phyloP scores from a whole-genome alignment of 1,284 basidiomycete genomes.

The Mycosarcoma mackinlayi region DNA sequence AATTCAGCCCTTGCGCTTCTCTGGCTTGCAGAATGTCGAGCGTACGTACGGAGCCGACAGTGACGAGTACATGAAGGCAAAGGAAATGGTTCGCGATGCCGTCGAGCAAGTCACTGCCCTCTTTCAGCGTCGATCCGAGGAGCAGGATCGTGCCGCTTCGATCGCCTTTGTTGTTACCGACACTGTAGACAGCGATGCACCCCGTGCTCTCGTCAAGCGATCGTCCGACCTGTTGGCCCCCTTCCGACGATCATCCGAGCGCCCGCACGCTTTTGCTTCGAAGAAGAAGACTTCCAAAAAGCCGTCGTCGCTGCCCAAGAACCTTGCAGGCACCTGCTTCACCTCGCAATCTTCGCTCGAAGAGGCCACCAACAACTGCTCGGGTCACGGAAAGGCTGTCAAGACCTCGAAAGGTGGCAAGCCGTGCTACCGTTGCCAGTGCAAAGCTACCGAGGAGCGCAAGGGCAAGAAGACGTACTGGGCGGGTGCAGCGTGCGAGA shows the following conservation, averaged over 20 bases:
- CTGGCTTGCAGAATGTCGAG: slow-evolving; percentile 42
- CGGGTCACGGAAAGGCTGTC: slow-evolving; percentile 54
- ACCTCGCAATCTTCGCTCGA: slow-evolving; percentile 37
- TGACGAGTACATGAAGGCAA: slow-evolving; percentile 30
- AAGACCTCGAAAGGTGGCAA: slow-evolving; percentile 52
- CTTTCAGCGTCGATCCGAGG: slow-evolving; percentile 28
- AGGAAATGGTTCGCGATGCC: slow-evolving; percentile 24
- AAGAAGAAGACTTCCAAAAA: slow-evolving; percentile 5
- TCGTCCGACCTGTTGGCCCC: slow-evolving; percentile 30
- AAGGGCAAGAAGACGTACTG: slow-evolving; percentile 49
- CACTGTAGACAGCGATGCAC: slow-evolving; percentile 1
- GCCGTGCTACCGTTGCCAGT: slow-evolving; percentile 61
- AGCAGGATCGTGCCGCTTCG: slow-evolving; percentile 27
- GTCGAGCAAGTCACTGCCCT: slow-evolving; percentile 24
- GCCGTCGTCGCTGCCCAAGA: slow-evolving; percentile 24
- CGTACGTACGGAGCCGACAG: slow-evolving; percentile 37
- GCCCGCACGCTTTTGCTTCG: background rate
- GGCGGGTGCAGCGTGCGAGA: slow-evolving; percentile 64
- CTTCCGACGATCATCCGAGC: slow-evolving; percentile 24
- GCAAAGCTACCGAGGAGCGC: slow-evolving; percentile 43
- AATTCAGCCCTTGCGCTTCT: slow-evolving; percentile 48
- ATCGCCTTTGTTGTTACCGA: slow-evolving; percentile 48
- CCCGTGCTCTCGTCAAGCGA: slow-evolving; percentile 17
- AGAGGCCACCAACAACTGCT: slow-evolving; percentile 55
- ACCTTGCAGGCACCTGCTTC: slow-evolving; percentile 53